Base-by-base conservation (phyloP, 495 filamentous ascomycete genomes). In the Penicillium robsamsonii region DNA sequence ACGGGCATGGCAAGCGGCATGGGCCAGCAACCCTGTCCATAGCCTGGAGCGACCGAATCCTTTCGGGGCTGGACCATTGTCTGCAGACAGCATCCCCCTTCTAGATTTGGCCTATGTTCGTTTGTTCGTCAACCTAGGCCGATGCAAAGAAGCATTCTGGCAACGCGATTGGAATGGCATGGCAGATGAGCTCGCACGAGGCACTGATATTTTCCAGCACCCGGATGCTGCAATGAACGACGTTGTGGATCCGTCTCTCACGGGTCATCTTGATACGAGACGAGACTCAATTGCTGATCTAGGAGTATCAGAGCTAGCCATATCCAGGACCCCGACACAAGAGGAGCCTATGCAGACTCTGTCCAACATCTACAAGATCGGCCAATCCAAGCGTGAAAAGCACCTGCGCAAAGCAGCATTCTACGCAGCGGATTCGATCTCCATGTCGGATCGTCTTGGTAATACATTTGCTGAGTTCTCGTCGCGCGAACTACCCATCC, bases 111-210 rank as follows among this genome's bases (percentile, higher is more conserved):
- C 94, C 7, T 97, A 97, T 68, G 88, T 98, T 18, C 83, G 94
- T 44, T 76, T 98, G 20, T 96, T 91, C 73, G 93, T 98, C 41
- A 94, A 97, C 61, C 83, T 97, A 22, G 90, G 89, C 3, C 84
- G 90, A 20, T 88, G 90, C 15, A 97, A 97, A 68, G 94, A 97
- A 68, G 87, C 88, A 44, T 95, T 97, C 66, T 97, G 92, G 90
- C 88, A 90, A 61, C 84, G 91, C 12, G 92, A 98, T 70, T 97
- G 88, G 80, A 91, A 96, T 56, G 87, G 86, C 24, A 91, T 97
- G 86, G 89, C 91, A 1, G 88, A 95, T 50, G 94, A 96, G 70
- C 78, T 97, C 35, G 90, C 91, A 12, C 85, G 84, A 11, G 92
- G 92, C 69, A 75, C 70, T 48, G 88, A 94, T 55, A 80, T 93